A percentile compares a stretch with the other conserved stretches of the same genome.
These are phyloP conservation scores for Ballota nigra DNA, from an alignment of 257 asterid genomes.

Conservation along the genomic window DNA sequence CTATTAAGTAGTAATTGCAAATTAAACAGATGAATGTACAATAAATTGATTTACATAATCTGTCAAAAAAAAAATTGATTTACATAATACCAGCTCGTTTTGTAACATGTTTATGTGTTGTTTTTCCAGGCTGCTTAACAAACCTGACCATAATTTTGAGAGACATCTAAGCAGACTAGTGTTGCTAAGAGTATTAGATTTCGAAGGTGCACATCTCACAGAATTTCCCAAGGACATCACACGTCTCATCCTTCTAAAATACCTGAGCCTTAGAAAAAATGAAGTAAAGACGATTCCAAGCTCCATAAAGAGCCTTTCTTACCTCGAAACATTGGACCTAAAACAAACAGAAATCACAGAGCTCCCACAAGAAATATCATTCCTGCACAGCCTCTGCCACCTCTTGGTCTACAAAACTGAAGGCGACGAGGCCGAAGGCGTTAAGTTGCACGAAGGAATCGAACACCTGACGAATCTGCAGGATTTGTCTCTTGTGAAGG, in stretches of 20 bases:
- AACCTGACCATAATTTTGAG: neutral
- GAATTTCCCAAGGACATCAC: conserved; percentile 29
- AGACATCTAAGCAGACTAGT: neutral
- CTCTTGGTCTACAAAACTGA: conserved; percentile 35
- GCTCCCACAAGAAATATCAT: conserved; percentile 37
- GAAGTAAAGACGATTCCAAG: conserved; percentile 21
- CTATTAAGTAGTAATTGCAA: too few species aligned
- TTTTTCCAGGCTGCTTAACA: neutral
- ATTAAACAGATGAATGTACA: too few species aligned
- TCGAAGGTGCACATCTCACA: conserved; percentile 23
- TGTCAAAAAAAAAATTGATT: too few species aligned
- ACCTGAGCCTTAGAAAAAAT: conserved; percentile 33
- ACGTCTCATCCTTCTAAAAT: conserved; percentile 35
- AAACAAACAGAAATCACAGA: conserved; percentile 33
- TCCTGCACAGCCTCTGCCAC: conserved; percentile 37
- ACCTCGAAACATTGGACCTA: conserved; percentile 41
- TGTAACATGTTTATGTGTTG: neutral
- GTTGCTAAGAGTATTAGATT: neutral
- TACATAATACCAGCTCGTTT: too few species aligned
- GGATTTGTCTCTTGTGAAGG: conserved; percentile 19
- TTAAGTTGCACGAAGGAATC: conserved; percentile 20
- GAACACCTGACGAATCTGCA: neutral
- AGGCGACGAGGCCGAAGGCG: conserved; percentile 17
- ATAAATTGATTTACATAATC: too few species aligned
- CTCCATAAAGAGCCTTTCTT: conserved; percentile 25